Evolutionary conservation across 495 filamentous ascomycete genomes (phyloP).

Genomic region (Bacidia gigantensis): DNA sequence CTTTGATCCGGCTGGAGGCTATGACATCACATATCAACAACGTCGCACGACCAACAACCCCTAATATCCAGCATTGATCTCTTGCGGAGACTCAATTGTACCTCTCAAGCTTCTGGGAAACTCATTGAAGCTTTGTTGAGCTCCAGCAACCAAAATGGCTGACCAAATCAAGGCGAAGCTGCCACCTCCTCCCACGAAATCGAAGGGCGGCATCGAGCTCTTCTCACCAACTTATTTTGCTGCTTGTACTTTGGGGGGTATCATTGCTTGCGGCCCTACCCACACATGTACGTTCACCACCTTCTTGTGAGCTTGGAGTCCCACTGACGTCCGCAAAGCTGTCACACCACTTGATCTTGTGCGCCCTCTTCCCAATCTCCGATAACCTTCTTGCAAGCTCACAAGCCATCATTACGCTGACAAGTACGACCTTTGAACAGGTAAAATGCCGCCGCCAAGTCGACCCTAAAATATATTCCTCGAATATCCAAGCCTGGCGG

Average conservation of each 20-base stretch:
- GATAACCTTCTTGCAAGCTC: not conserved
- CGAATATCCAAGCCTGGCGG: constrained; percentile 52
- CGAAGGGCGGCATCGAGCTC: constrained; percentile 39
- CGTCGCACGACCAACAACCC: not conserved
- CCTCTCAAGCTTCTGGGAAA: not conserved
- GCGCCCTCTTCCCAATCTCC: not conserved
- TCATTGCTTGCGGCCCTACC: constrained; percentile 50
- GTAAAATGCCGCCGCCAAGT: constrained; percentile 64
- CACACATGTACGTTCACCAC: constrained; percentile 21
- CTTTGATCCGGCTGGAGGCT: not conserved
- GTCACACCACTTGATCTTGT: constrained; percentile 35
- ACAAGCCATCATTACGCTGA: not conserved
- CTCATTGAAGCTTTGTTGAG: constrained; percentile 6
- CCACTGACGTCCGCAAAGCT: constrained; percentile 41
- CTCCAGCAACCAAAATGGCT: constrained; percentile 6
- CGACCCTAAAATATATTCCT: constrained; percentile 54
- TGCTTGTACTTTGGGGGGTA: constrained; percentile 49
- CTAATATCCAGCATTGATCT: not conserved
- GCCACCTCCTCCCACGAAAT: constrained; percentile 11
- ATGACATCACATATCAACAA: not conserved
- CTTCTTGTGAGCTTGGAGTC: not conserved
- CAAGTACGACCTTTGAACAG: constrained; percentile 37
- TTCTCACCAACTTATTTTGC: constrained; percentile 54
- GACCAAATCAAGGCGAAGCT: constrained; percentile 13
- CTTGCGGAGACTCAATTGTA: not conserved